Evolutionary conservation across 1,284 basidiomycete genomes (phyloP), one percentile per base, ranked within the genome.

Genomic region (Trichosporon sp.): DNA sequence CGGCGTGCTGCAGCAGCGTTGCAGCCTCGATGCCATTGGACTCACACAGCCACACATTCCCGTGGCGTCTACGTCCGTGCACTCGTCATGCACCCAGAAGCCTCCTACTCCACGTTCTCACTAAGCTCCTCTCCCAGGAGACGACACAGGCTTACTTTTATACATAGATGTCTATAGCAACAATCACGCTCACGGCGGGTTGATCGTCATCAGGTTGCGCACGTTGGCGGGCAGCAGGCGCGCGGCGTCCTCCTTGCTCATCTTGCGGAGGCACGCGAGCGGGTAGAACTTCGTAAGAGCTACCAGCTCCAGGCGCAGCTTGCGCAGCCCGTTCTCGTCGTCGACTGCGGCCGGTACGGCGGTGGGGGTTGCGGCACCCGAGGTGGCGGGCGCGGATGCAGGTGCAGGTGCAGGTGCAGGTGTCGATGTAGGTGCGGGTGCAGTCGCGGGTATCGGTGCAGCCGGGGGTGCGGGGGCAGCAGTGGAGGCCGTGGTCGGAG

Each of bases 231-330:
- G 80, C 21, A 81, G 70, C 38, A 80, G 68, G 60, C 70, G 74
- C 44, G 75, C 74, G 12, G 80, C 80, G 23, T 78, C 74, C 25
- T 72, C 74, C 63, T 74, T 74, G 11, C 68, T 68, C 77, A 82
- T 79, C 72, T 80, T 80, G 66, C 74, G 75, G 31, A 82, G 67
- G 65, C 77, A 78, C 12, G 78, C 76, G 31, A 82, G 69, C 2
- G 80, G 80, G 65, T 81, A 82, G 67, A 80, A 82, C 68, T 82
- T 82, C 68, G 75, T 75, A 71, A 81, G 64, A 27, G 78, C 78
- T 1, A 80, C 72, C 42, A 82, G 71, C 69, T 82, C 80, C 58
- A 82, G 71, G 63, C 80, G 70, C n/a, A 82, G 67, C 34, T 69
- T 58, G n/a, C 71, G 71, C 9, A 80, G 53, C 2, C 65, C 73